These are phyloP conservation scores for Hemileccinum rubropunctum DNA, from an alignment of 768 basidiomycete species.

Conservation along the genomic window DNA sequence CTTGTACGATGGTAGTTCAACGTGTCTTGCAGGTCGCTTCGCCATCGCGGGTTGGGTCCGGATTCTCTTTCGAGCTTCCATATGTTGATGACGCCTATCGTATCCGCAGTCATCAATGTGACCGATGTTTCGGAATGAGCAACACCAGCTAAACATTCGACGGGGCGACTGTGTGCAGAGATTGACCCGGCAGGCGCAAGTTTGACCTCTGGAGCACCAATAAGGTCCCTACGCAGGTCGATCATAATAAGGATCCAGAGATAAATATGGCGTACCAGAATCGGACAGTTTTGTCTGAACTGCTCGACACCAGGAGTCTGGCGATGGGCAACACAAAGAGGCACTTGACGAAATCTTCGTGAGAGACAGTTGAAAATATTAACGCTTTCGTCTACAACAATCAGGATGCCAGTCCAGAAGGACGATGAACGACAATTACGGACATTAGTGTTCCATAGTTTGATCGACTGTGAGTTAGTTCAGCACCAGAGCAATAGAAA, in stretches of 20 bases:
- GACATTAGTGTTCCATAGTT: conserved; percentile 81
- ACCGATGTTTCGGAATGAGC: conserved; percentile 43
- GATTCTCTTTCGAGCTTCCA: conserved; percentile 63
- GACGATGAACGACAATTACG: neutral
- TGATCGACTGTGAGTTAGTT: conserved; percentile 61
- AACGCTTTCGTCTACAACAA: conserved; percentile 59
- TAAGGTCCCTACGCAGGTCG: conserved; percentile 58
- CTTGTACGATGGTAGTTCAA: conserved; percentile 76
- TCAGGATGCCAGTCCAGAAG: neutral
- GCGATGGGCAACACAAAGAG: conserved; percentile 68
- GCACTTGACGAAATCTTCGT: conserved; percentile 89
- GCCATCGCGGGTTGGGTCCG: conserved; percentile 46
- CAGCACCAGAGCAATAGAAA: conserved; percentile 6
- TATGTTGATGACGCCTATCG: conserved; percentile 83
- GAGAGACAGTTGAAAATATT: conserved; percentile 71
- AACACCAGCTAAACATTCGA: conserved; percentile 72
- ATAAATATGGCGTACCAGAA: conserved; percentile 62
- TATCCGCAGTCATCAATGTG: conserved; percentile 81
- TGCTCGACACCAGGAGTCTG: conserved; percentile 73
- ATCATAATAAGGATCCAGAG: neutral
- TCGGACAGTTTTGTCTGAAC: conserved; percentile 86
- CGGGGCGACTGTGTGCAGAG: conserved; percentile 83
- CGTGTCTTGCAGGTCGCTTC: conserved; percentile 50
- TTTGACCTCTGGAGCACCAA: conserved; percentile 38
- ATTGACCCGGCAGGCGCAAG: conserved; percentile 63